Evolutionary conservation across 2,329 filamentous ascomycete genomes (phyloP), one percentile per base, ranked within the genome.

Genomic region (Scedosporium minutisporum): DNA sequence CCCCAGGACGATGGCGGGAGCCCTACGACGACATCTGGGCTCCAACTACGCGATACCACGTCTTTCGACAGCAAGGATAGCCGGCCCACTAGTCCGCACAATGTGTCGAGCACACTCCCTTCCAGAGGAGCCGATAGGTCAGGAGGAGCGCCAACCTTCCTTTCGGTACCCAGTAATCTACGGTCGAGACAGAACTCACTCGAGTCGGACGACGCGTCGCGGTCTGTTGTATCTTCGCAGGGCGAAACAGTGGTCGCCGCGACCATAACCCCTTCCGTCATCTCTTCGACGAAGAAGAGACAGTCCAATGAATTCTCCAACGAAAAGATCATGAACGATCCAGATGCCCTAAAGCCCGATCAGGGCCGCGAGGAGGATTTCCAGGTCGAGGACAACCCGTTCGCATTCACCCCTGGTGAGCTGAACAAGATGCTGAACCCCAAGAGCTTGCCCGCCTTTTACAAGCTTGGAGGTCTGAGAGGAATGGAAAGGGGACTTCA

Each of bases 341-440:
- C 83, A 55, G 82, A 87, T 65, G 91, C 91, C 0, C 76, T 96
- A 65, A 85, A 81, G 59, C 89, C 91, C 0, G 91, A 96, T 70
- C 81, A 85, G 44, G 89, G 90, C 6, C 89, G 87, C 61, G 89
- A 93, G 71, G 80, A 77, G 18, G 90, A 93, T 65, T 96, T 96
- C 68, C 69, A 84, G 14, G 86, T 93, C 10, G 81, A 87, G 5
- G 80, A 91, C 71, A 96, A 95, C 71, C 88, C 88, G 0, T 96
- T 96, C 70, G 92, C 91, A 16, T 96, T 91, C 71, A 85, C 87
- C 1, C 89, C 89, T 2, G 92, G 93, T 14, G 87, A 96, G 70
- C 80, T 97, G 65, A 88, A 87, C 69, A 96, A 96, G 74, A 83
- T 96, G 76, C 85, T 93, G 65, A 95, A 96, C 71, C 93, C 93